Base-by-base conservation (phyloP, 78 protist species). In the Dictyostelium brefeldianum region DNA sequence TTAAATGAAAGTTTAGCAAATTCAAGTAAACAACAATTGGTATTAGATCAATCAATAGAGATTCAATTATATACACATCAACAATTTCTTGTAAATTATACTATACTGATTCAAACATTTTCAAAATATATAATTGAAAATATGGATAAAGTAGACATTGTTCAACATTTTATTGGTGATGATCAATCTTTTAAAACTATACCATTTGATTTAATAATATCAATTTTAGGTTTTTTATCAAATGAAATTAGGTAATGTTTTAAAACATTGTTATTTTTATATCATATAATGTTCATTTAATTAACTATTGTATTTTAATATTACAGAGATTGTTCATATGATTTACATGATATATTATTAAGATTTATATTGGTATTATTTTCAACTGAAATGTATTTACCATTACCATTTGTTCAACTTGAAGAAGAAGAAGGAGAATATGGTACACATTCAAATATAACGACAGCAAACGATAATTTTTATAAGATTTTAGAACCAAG, bases 311-410 rank as follows among this genome's bases (percentile, higher is more conserved):
- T 2, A 70, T 29, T 53, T 10, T 56, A 53, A 29, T n/a, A n/a
- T 9, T 77, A 25, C 47, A 87, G 93, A 29, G 93, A 87, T 18
- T 87, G 46, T 65, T 51, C 93, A 50, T 87, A 87, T 50, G 93
- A 87, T 87, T 51, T 87, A 51, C 93, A 87, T 87, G 50, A 75
- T 48, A 69, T 65, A 36, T 50, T 87, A 36, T 77, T 71, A 51
- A 74, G 80, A 12, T 87, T 78, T 87, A 7, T 87, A 31, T 62
- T 87, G 17, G 51, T 65, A 14, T 77, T 87, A 50, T 87, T 87
- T 51, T 87, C 93, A 48, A 87, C 93, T 1, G 93, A 87, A 50
- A 70, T 87, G 84, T 87, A 77, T 77, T 48, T 46, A 78, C 93
- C 93, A 29, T 51, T 87, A 29, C 78, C 83, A 46, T 7, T 8